Evolutionary conservation across 306 rosid genomes (phyloP), one percentile per base, ranked within the genome.

Genomic region (Dryas drummondii): DNA sequence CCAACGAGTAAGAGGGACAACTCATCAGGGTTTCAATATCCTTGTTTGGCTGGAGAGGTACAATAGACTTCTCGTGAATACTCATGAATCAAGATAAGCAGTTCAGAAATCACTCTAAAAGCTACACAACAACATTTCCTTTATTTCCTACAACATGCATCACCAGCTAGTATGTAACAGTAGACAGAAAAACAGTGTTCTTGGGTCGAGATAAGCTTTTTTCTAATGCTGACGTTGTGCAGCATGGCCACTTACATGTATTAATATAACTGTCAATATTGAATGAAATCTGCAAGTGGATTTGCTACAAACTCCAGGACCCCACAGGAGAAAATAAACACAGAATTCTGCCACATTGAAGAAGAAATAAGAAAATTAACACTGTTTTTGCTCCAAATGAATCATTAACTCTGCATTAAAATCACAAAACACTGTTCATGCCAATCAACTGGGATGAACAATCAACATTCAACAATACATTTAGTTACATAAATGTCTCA

Each of bases 341-440:
- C 49, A 52, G 4, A 71, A 17, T 22, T 55, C 50, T 3, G 1
- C 65, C 54, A 70, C 48, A 44, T 2, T 7, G 53, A 46, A 42
- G 9, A 22, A 17, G 5, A 1, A 71, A 16, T 22, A 65, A 64
- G 44, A 22, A 9, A 56, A 45, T 7, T 17, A 71, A 42, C 66
- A 54, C 4, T 44, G 14, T 56, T 58, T 55, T 47, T 22, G 66
- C 11, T 45, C 22, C 65, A 1, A 44, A 56, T 56, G 66, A 56
- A 44, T 14, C 54, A 45, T 56, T 22, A 42, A 42, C 54, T 19
- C 22, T 37, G 59, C 49, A 56, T 50, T 41, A 41, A 16, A 51
- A 78, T 41, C 60, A 53, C 42, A 17, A 70, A 78, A 61, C 68
- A 47, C 40, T 70, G 55, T 42, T 42, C 75, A 71, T 42, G 51